Evolutionary conservation across 768 basidiomycete species (phyloP).

Genomic region (Termitomyces sp.): DNA sequence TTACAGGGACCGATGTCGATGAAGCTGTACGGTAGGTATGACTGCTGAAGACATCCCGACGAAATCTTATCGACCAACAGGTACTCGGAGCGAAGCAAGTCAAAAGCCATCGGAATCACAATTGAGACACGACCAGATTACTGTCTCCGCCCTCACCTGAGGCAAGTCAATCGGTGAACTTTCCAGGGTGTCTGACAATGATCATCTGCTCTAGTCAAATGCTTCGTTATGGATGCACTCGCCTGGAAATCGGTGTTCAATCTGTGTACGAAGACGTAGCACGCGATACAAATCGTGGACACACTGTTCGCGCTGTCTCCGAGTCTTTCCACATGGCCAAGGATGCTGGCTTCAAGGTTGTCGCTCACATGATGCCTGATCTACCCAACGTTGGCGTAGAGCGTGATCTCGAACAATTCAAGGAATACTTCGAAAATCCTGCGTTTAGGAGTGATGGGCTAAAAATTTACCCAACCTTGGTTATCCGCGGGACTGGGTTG

Average conservation of each 20-base stretch:
- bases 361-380: constrained; percentile 99
- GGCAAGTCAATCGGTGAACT: constrained; percentile 32
- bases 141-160: constrained; percentile 93
- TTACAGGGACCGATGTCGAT: constrained; percentile 88
- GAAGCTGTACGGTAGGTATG: constrained; percentile 77
- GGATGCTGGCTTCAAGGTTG: constrained; percentile 99
- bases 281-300: constrained; percentile 96
- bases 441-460: constrained; percentile 95
- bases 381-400: constrained; percentile 97
- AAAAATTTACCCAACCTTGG: constrained; percentile 97
- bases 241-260: constrained; percentile 97
- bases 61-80: constrained; percentile 26
- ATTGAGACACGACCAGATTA: constrained; percentile 99
- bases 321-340: constrained; percentile 98
- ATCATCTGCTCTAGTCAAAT: constrained; percentile 61
- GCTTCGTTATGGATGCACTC: constrained; percentile 98
- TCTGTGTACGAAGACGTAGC: constrained; percentile 99
- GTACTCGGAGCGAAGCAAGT: constrained; percentile 95
- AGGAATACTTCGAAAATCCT: constrained; percentile 99
- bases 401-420: constrained; percentile 97
- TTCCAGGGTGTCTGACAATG: neutral
- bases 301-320: constrained; percentile 95
- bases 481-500: constrained; percentile 93
- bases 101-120: constrained; percentile 97
- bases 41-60: neutral